Evolutionary conservation across 1,284 basidiomycete genomes (phyloP), one percentile per base, ranked within the genome.

Genomic region (Pisolithus thermaeus): DNA sequence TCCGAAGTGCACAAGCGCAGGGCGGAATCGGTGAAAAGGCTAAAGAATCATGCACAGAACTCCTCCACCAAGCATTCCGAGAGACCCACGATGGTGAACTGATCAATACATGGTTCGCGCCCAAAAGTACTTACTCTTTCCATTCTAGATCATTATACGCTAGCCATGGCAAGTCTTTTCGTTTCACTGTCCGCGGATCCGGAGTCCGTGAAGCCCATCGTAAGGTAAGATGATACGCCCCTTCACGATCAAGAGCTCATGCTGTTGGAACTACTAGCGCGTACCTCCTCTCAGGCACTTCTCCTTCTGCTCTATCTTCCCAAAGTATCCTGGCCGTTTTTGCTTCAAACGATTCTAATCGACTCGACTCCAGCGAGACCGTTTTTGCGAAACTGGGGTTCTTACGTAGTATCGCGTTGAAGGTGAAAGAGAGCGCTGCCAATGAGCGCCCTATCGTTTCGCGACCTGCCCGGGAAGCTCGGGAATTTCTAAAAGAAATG

Each of bases 381-480:
- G 62, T 88, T 2, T 88, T 95, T 73, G 81, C 84, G 58, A 76
- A 78, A 46, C 73, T 89, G 7, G 79, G 75, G 3, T 56, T 85
- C 16, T 68, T 88, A 42, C 74, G 77, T n/a, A 78, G 73, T 41
- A 79, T 93, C 14, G 80, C 86, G 3, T 79, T 85, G 61, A 92
- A 92, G 65, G 76, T 90, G 1, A 71, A 84, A 52, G 84, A 87
- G 58, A 85, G 83, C 61, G 78, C 83, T 3, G 78, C 75, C 2
- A 83, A 77, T 53, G 90, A 93, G 52, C 80, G 80, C 40, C 83
- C 89, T 3, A 75, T 78, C n/a, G 83, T 95, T 46, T 78, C 89
- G 16, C 76, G 92, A 45, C 92, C 92, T 0, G 90, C 92, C 11
- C 75, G 94, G 46, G 92, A 97, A 62, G 84, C 92, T 4, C 78